Evolutionary conservation across 1,284 basidiomycete species (phyloP), one percentile per base, ranked within the genome.

Genomic region (Cutaneotrichosporon arboriforme): DNA sequence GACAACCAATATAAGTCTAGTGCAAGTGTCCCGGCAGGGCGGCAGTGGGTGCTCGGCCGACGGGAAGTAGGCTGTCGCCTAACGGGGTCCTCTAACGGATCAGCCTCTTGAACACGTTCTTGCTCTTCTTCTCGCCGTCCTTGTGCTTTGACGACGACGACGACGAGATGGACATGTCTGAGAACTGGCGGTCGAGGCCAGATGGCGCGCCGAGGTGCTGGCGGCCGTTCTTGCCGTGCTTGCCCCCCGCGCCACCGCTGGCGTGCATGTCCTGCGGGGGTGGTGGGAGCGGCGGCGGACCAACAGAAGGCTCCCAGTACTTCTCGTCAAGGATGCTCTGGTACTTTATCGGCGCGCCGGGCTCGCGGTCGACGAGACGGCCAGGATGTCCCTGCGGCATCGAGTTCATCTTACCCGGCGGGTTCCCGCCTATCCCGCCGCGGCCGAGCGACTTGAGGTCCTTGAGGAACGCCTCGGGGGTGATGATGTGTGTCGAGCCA

Each of bases 401-500:
- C n/a, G 80, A 88, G 26, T 31, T 31, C 26, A 31, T 31, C 26
- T 31, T 31, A 60, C 88, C 87, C 0, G 90, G 90, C 34, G 84
- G 73, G 46, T 73, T 54, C 79, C 81, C 66, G 76, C 82, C 50
- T 82, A 92, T 58, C 81, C 90, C 54, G 81, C 82, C 47, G 85
- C 90, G 48, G 78, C 83, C 89, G 18, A 97, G 79, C 15, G 86
- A 83, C 68, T 88, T 87, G 54, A 97, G 77, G 66, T 93, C 89
- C 55, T 88, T 86, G 48, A 96, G 78, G 69, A 96, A 97, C 26
- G 82, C 76, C 43, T 84, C 82, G 0, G 96, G 94, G 1, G 90
- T 93, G 58, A 86, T 72, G 8, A 84, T 79, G 70, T 97, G 90
- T 8, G 92, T 93, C 12, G 93, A 94, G 26, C 94, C 92, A 60